Evolutionary conservation across 768 basidiomycete genomes (phyloP), one percentile per base, ranked within the genome.

Genomic region (Suillus subluteus): DNA sequence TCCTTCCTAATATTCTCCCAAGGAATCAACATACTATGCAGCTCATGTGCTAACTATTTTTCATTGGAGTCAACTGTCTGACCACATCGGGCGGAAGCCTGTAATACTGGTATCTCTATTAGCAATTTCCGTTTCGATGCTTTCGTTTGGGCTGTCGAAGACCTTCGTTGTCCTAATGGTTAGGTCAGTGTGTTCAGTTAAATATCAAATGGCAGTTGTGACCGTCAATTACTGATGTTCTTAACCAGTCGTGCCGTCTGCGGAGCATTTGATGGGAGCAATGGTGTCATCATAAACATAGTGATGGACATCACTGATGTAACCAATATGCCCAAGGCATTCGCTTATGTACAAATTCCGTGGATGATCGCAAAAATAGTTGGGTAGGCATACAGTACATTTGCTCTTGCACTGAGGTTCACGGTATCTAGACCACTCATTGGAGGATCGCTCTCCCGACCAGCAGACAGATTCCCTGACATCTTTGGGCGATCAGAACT

Each of bases 361-460:
- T 84, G 83, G 83, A 75, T 76, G 41, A 61, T 78, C 18, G 84
- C 83, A 12, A 73, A 70, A 0, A 78, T 80, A 13, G 13, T 80
- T 2, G 84, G 83, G 84, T 85, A 52, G 61, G 81, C 73, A 56
- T 43, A 63, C 13, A 21, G 1, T 11, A 3, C 62, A 81, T 74
- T 37, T 40, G 63, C 9, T 37, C 3, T 37, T 1, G 8, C 8
- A 13, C 15, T 50, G 16, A 55, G 30, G 21, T 56, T 59, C 35
- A 64, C 18, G 63, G 2, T 11, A 30, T 32, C 15, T 56, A 91
- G 91, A 0, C 90, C 92, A 9, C 74, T 91, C 46, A 81, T 91
- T 23, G 92, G 91, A 37, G 92, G 92, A 0, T 72, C 81, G 16
- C 75, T 93, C 35, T 85, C 89, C 15, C 84, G 78, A 43, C 92